Base-by-base conservation (phyloP, 352 stramenopile species). In the Pythium angustatum region DNA sequence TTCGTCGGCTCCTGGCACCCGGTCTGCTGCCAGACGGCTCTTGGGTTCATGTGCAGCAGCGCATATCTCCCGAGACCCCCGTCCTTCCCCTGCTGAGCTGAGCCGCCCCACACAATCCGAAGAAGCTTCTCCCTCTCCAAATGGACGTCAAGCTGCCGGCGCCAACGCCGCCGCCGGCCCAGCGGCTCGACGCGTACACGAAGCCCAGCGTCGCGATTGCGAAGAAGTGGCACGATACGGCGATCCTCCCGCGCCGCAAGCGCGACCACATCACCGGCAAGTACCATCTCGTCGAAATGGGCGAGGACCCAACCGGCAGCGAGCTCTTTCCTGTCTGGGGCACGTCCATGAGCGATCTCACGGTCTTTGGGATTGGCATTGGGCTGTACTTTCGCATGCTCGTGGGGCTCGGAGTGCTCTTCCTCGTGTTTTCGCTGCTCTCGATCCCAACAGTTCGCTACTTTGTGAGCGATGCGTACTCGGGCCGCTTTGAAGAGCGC, bases 301-400 rank as follows among this genome's bases (percentile, higher is more conserved):
- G 81, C 55, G 81, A 90, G 28, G 77, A 85, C 68, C 40, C 69
- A 8, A 41, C 59, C 0, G 78, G 63, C 21, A 86, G 77, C 24
- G 77, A 87, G 61, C 69, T 88, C 2, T 91, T 89, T 56, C 78
- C 79, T 0, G 70, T 93, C 40, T 90, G 72, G 65, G 64, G 59
- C 41, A 93, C 85, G 21, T 77, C 66, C 26, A 69, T 90, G n/a
- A 41, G 48, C 30, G 79, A 90, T 41, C 73, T 93, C 28, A 79
- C 76, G 40, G 74, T 76, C 22, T 93, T 93, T 56, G 84, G 84
- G 64, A 85, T 93, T 34, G 84, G 84, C 58, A 73, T 93, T 44
- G 78, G 82, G 21, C 73, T 93, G 49, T 93, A 91, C 70, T 93
- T 93, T 57, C 80, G 76, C 69, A 89, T 85, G 72, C 59, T 91